Percentiles rank a stretch among this genome's conserved stretches.
Evolutionary conservation across 305 asterid genomes (phyloP).

Genomic region (Solanum aculeatissimum): DNA sequence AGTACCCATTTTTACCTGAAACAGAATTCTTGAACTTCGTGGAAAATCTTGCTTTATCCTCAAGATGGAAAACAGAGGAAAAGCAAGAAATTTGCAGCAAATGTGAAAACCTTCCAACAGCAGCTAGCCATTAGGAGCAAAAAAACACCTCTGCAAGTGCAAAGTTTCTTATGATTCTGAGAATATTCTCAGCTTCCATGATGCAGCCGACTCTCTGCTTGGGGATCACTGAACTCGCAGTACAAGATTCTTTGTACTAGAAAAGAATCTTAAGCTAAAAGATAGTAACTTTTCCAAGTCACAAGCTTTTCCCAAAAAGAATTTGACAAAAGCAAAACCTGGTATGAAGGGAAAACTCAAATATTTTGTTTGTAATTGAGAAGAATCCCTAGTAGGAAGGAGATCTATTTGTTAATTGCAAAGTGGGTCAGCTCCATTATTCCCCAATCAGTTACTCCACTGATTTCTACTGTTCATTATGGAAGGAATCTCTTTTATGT

Average conservation of each 20-base stretch:
- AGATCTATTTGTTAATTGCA: not conserved
- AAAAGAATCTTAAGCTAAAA: not conserved
- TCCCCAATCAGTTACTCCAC: not conserved
- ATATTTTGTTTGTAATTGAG: not conserved
- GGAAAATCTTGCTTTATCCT: not conserved
- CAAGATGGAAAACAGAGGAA: not conserved
- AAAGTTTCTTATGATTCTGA: not conserved
- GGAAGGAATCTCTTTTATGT: not conserved
- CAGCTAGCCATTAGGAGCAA: not conserved
- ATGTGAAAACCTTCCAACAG: not conserved
- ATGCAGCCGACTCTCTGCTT: not conserved
- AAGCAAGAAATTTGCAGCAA: not conserved
- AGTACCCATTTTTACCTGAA: not conserved
- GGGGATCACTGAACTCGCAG: not conserved
- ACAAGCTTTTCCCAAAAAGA: not conserved
- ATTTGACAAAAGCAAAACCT: not conserved
- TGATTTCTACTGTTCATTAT: not conserved
- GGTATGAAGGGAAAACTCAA: not conserved
- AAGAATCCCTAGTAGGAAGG: not conserved
- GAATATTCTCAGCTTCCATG: constrained; percentile 2
- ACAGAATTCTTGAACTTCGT: not conserved
- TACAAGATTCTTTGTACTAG: not conserved
- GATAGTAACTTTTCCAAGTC: not conserved
- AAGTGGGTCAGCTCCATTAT: not conserved
- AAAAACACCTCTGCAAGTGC: not conserved